Base-by-base conservation (phyloP, 2,329 filamentous ascomycete genomes). In the Microcyclosporella mali region DNA sequence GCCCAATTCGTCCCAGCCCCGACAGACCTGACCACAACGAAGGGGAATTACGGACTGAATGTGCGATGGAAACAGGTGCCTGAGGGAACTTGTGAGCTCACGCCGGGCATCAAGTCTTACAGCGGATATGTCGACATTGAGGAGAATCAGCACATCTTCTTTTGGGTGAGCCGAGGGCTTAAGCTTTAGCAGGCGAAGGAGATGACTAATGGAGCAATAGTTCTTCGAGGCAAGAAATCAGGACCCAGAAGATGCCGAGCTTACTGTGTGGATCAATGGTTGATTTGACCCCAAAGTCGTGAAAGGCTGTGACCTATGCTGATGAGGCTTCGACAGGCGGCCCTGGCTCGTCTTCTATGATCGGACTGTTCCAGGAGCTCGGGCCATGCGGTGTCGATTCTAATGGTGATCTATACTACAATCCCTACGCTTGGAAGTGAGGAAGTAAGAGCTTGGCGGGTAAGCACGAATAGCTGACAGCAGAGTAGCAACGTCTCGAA, bases 361-460 rank as follows among this genome's bases (percentile, higher is more conserved):
- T 79, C 41, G 77, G 77, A 1, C 56, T 80, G 2, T 79, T 79
- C 47, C 68, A 77, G 53, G 70, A 62, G 45, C 55, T 77, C 3
- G 59, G 59, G 6, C 58, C 59, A 29, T 62, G 59, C 37, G 62
- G 60, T 8, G 65, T 81, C 21, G 71, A 74, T 8, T 53, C 55
- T 3, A 58, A 70, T 45, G 54, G 65, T 33, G 61, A 66, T 28
- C 71, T 77, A 31, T 72, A 70, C 30, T 74, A 76, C 56, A 84
- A 84, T 51, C 74, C 77, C 1, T 78, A 74, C 64, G 77, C 77
- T 1, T 83, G 78, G 75, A 79, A 78, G 47, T 55, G 46, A 57
- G 55, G 33, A 19, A 21, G 9, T 14, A 7, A 35, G 14, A 6
- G 25, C 29, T 27, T 14, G 7, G 12, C 14, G 28, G 6, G 30